Percentiles rank a stretch among this genome's conserved stretches.
Conservation (phyloP, 169 alveolate species). For the Eimeria sp. region DNA sequence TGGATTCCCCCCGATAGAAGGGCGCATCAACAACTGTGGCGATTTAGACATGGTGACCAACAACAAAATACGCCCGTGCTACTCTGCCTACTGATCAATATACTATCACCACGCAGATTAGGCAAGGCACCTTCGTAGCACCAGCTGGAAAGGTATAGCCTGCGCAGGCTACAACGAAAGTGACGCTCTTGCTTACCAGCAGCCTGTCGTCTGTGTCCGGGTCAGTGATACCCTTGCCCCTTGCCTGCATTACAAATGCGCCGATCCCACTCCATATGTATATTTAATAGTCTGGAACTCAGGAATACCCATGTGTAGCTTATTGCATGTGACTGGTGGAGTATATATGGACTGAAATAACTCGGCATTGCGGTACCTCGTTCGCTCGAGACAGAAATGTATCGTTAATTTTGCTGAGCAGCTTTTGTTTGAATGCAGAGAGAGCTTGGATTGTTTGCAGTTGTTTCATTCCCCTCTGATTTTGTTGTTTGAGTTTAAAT, state of each 20-base stretch:
- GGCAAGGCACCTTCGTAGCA: not conserved
- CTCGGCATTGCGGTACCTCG: slow-evolving; percentile 15
- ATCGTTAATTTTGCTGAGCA: slow-evolving; percentile 44
- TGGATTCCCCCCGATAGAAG: not conserved
- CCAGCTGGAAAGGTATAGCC: not conserved
- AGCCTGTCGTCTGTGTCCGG: slow-evolving; percentile 8
- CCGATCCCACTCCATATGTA: not conserved
- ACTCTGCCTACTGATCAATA: not conserved
- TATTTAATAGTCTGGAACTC: not conserved
- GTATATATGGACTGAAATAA: not conserved
- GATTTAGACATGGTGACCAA: not conserved
- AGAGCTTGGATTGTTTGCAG: slow-evolving; percentile 23
- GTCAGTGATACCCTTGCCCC: slow-evolving; percentile 45
- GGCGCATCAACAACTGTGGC: not conserved
- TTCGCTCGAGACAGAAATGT: slow-evolving; percentile 34
- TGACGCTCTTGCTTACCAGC: not conserved
- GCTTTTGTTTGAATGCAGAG: slow-evolving; percentile 48
- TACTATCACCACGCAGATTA: not conserved
- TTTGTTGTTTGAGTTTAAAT: not conserved
- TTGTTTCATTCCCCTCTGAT: slow-evolving; percentile 23
- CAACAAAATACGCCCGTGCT: not conserved
- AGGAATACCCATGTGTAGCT: not conserved
- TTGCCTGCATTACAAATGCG: slow-evolving; percentile 9
- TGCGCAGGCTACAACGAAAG: not conserved
- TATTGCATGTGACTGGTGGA: not conserved